Base-by-base conservation (phyloP, 208 protist genomes). In the Trypanosoma rangeli region DNA sequence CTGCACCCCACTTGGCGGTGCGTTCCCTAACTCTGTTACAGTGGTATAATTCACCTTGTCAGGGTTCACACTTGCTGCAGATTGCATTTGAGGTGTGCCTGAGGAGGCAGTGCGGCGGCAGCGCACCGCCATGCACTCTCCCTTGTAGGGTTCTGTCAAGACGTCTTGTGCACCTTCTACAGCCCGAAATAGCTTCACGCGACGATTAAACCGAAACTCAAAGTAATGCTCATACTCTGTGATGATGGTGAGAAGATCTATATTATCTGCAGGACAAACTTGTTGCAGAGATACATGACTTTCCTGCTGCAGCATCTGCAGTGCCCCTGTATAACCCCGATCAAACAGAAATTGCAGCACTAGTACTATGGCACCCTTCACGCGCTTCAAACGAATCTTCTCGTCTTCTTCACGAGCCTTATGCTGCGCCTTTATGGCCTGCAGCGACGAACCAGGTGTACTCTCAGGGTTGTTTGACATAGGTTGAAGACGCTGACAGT, bases 221-320 rank as follows among this genome's bases (percentile, higher is more conserved):
- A 91, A 94, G 73, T 93, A 96, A 35, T 96, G 79, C 75, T 97
- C 93, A 68, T 82, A 97, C 69, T 97, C 89, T 20, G 73, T 65
- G 10, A 96, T 65, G 35, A 95, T 73, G 22, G 78, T 83, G 26
- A 93, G 64, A 18, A 97, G 76, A 79, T 96, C 91, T 67, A 97
- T 88, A 70, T 97, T 97, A 76, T 97, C 93, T 13, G 93, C 93
- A 16, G 76, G 75, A 73, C 71, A 78, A 64, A 85, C 85, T 46
- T 92, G 76, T 15, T 80, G 68, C 22, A 97, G 76, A 10, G 87
- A 84, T 22, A 97, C 58, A 46, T 76, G 68, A 65, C 87, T 92
- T 65, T 97, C 93, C 56, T 86, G 82, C 73, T 97, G 90, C 10
- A 97, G 79, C 22, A 73, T 73, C 64, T 95, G 83, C 55, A 95